Percentiles rank a stretch among this genome's conserved stretches.
Conservation (phyloP, 768 basidiomycete genomes). For the Wakefieldia striispora region DNA sequence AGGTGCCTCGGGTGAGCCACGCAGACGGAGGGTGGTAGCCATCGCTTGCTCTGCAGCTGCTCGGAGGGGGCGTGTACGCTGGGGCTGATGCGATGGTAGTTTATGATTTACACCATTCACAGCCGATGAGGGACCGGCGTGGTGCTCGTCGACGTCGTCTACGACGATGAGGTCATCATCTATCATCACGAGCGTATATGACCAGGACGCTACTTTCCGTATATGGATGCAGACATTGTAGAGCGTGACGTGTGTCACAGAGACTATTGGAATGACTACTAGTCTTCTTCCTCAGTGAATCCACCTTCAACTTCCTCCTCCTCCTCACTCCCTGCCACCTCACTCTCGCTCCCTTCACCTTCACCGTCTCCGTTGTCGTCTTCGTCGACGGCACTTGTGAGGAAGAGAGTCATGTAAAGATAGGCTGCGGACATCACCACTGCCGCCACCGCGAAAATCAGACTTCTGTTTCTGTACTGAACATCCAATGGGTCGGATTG, state of each 20-base stretch:
- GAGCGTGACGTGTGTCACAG: constrained; percentile 17
- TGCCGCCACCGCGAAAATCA: constrained; percentile 51
- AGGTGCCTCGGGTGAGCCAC: constrained; percentile 26
- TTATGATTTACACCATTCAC: constrained; percentile 24
- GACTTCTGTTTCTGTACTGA: constrained; percentile 47
- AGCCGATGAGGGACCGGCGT: constrained; percentile 36
- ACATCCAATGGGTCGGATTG: constrained; percentile 40
- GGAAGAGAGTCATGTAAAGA: constrained; percentile 15
- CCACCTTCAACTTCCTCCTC: constrained; percentile 2
- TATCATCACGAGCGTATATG: constrained; percentile 31
- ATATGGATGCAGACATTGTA: constrained; percentile 1
- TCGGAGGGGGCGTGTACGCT: constrained; percentile 33
- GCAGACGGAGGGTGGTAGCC: constrained; percentile 34
- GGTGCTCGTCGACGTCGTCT: constrained; percentile 51
- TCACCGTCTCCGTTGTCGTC: background rate
- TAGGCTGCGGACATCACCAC: constrained; percentile 43
- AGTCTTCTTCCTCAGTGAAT: constrained; percentile 18
- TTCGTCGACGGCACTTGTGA: background rate
- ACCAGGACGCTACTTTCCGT: background rate
- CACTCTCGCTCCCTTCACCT: constrained; percentile 6
- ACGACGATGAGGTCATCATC: constrained; percentile 64
- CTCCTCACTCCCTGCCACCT: constrained; percentile 15
- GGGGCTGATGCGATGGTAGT: constrained; percentile 12
- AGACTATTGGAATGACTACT: background rate
- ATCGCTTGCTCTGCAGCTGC: constrained; percentile 35